phyloP scores from a whole-genome alignment of 2,329 filamentous ascomycete genomes.

The Zopfia rhizophila region DNA sequence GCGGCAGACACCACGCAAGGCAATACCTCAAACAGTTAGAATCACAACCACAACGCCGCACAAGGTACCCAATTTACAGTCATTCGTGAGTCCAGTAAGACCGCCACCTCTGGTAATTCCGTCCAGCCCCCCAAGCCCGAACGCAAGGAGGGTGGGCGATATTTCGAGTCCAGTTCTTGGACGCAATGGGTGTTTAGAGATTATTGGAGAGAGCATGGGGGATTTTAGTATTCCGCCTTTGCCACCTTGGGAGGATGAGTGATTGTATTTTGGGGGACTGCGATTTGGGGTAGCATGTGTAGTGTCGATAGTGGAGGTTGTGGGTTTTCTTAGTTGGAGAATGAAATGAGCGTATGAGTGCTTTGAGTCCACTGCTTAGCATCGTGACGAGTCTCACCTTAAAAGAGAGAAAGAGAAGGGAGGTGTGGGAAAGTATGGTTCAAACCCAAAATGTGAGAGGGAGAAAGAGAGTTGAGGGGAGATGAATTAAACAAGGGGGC shows the following conservation, averaged over 20 bases:
- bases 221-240: slow-evolving; percentile 46
- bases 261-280: no score
- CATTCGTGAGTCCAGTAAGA: slow-evolving; percentile 32
- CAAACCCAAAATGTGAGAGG: no score
- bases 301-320: no score
- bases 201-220: slow-evolving; percentile 33
- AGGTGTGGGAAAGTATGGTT: no score
- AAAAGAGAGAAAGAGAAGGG: no score
- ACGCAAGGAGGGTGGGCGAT: slow-evolving; percentile 25
- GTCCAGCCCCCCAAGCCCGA: slow-evolving; percentile 45
- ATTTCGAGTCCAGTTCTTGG: slow-evolving; percentile 39
- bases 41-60: slow-evolving; percentile 38
- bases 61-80: slow-evolving; percentile 28
- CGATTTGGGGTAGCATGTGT: no score
- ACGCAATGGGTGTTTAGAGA: slow-evolving; percentile 25
- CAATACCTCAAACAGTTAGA: slow-evolving; percentile 10
- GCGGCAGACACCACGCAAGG: slow-evolving; percentile 7
- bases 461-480: no score
- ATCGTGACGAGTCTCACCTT: no score
- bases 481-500: no score
- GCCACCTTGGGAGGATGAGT: slow-evolving; percentile 30
- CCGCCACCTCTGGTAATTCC: slow-evolving; percentile 47
- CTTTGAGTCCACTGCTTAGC: no score
- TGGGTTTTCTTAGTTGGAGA: neutral
- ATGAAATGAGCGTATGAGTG: no score